Conservation (phyloP, 768 basidiomycete species). For the Tulasnella sp. region DNA sequence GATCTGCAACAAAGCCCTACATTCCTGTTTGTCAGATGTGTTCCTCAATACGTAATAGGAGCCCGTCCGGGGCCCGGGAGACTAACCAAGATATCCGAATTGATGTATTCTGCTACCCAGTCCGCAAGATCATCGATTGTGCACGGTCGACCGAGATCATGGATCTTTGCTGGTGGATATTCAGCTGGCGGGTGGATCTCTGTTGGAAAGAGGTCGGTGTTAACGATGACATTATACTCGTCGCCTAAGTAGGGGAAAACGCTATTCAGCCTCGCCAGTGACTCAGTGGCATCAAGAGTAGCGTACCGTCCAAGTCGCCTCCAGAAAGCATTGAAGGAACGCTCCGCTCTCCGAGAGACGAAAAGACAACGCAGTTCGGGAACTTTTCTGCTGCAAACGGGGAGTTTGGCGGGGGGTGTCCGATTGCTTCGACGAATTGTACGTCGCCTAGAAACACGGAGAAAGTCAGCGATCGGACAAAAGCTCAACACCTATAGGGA, state of each 20-base stretch:
- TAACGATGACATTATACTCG: conserved; percentile 54
- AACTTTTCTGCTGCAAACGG: conserved; percentile 53
- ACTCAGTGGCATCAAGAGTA: no score
- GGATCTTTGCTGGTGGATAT: conserved; percentile 56
- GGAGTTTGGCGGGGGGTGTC: conserved; percentile 56
- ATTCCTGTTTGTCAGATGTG: neutral
- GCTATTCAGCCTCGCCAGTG: neutral
- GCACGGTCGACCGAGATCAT: conserved; percentile 52
- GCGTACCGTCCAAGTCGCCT: conserved; percentile 65
- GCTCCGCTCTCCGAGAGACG: conserved; percentile 58
- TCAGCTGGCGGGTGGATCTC: conserved; percentile 47
- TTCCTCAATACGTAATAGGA: neutral
- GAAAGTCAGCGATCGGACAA: neutral
- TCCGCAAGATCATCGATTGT: conserved; percentile 69
- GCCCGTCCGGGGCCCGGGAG: conserved; percentile 41
- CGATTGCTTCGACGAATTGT: conserved; percentile 56
- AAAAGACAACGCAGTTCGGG: conserved; percentile 68
- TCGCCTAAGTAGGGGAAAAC: conserved; percentile 43
- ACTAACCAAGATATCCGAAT: conserved; percentile 67
- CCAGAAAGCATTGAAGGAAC: conserved; percentile 67
- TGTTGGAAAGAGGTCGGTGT: conserved; percentile 41
- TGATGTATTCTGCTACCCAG: conserved; percentile 71
- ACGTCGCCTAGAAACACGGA: conserved; percentile 49
- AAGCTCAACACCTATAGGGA: neutral
- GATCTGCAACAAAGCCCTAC: conserved; percentile 23